Base-by-base conservation (phyloP, 2,329 filamentous ascomycete species). In the Pseudogymnoascus sp. region DNA sequence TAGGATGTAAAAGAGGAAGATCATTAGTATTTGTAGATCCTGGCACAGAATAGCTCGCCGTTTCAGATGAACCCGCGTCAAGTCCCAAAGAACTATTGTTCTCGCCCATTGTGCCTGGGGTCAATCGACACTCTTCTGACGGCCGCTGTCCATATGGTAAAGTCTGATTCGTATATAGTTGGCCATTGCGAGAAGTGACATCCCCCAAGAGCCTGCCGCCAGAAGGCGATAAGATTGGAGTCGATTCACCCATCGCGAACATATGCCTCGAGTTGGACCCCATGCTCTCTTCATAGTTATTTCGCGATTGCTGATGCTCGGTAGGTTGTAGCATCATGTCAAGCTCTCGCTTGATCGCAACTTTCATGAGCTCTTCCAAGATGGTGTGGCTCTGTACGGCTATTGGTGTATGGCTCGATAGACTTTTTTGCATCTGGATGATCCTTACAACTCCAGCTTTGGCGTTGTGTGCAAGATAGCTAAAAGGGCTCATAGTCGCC, bases 381-480 rank as follows among this genome's bases (percentile, higher is more conserved):
- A 38, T 38, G 37, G 37, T 16, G 37, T 38, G 37, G 37, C 37
- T 38, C 37, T 38, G 37, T 38, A 38, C 5, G 37, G 37, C 37
- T 38, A 38, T 38, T 38, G 37, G 37, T 38, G 37, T 38, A 38
- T 38, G 37, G 14, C 16, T 38, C 37, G 37, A 38, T n/a, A 38
- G 37, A 3, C 37, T 38, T 16, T 38, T 38, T n/a, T 38, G 37
- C 37, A 38, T 38, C n/a, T 36, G 67, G 11, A 73, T 73, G 34
- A 73, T 74, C 12, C 69, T 65, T 40, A 73, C 63, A 5, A 72
- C 68, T 3, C 71, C 71, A 1, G 70, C 67, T 60, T 74, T 74
- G 8, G 72, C 67, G n/a, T 73, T 70, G 23, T 69, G 66, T 1
- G 72, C 69, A 36, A 67, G 65, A 34, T 64, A 53, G 36, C 70